phyloP scores from a whole-genome alignment of 148 eudicot species.

The Chenopodium formosanum region DNA sequence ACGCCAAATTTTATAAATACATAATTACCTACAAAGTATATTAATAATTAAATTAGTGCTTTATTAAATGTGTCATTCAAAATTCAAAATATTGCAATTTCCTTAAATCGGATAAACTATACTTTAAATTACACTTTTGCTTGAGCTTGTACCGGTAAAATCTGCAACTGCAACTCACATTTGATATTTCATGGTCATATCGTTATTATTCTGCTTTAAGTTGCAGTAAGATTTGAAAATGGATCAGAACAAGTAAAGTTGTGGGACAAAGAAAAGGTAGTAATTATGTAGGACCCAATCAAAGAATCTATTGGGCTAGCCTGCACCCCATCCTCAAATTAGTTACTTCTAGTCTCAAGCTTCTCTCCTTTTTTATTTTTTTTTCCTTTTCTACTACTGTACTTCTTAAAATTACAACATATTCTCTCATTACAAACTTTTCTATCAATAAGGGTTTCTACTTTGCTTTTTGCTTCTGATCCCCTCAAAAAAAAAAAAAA shows the following conservation, averaged over 20 bases:
- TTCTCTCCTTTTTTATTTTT: neutral
- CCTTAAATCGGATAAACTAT: no score
- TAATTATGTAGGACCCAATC: neutral
- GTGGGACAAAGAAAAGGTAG: conserved; percentile 3
- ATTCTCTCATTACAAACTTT: neutral
- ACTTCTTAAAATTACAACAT: neutral
- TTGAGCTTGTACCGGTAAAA: no score
- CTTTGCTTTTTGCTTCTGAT: neutral
- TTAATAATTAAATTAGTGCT: no score
- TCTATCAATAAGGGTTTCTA: neutral
- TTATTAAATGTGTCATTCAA: no score
- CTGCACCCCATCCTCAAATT: conserved; percentile 18
- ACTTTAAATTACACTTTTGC: no score
- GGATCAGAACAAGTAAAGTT: no score
- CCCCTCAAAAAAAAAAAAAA: neutral
- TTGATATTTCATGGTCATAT: neutral
- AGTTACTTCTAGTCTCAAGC: neutral
- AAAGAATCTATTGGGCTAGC: neutral
- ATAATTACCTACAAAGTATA: no score
- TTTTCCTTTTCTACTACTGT: neutral
- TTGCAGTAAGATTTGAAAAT: neutral
- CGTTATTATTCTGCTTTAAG: no score
- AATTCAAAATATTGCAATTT: no score
- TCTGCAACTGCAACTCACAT: neutral
- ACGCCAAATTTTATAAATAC: no score